phyloP scores from a whole-genome alignment of 139 green algal genomes.

The Bryopsis sp. region DNA sequence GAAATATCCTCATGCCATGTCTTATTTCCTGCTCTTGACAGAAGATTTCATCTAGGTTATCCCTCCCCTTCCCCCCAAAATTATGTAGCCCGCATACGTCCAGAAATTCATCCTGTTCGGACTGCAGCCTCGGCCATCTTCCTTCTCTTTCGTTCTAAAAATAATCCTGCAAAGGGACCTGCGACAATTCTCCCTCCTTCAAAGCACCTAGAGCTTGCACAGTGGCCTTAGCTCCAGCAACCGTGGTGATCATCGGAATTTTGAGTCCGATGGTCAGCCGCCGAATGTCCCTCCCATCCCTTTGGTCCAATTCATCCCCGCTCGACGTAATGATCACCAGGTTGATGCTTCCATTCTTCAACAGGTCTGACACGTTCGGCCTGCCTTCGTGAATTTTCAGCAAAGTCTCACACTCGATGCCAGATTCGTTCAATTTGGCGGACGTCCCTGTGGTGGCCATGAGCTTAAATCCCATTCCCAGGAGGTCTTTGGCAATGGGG shows the following conservation, averaged over 20 bases:
- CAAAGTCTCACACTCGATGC: constrained; percentile 60
- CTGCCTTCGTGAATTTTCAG: constrained; percentile 97
- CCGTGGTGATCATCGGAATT: constrained; percentile 92
- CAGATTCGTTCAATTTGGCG: constrained; percentile 37
- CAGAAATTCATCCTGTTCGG: too few species aligned
- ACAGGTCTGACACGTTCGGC: constrained; percentile 51
- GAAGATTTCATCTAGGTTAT: too few species aligned
- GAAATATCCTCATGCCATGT: too few species aligned
- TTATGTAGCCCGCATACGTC: too few species aligned
- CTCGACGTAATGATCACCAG: constrained; percentile 90
- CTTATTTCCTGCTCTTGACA: too few species aligned
- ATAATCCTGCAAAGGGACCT: constrained; percentile 80
- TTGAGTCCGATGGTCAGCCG: constrained; percentile 76
- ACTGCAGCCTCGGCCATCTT: too few species aligned
- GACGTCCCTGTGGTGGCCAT: constrained; percentile 83
- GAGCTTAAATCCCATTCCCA: constrained; percentile 79
- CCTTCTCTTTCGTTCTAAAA: constrained; percentile 32
- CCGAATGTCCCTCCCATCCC: constrained; percentile 88
- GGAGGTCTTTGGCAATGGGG: constrained; percentile 68
- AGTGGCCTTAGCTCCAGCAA: constrained; percentile 80
- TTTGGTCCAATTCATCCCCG: constrained; percentile 78
- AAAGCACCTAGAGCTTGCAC: constrained; percentile 73
- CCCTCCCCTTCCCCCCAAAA: too few species aligned
- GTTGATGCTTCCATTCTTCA: constrained; percentile 77
- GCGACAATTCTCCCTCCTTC: constrained; percentile 56